Base-by-base conservation (phyloP, 257 asterid species). In the Scutellaria minor region DNA sequence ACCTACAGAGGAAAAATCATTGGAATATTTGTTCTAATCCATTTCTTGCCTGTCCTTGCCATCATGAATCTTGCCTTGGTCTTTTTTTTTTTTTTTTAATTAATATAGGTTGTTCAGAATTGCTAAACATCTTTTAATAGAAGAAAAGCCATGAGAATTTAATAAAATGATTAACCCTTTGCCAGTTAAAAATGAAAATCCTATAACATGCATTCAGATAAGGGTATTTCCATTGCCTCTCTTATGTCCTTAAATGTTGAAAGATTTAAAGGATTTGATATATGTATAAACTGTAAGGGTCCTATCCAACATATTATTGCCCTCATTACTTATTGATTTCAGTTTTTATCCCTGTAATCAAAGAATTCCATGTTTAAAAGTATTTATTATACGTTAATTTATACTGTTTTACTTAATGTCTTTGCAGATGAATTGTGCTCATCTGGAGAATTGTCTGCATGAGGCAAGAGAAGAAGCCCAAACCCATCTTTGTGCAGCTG, bases 381-480 rank as follows among this genome's bases (percentile, higher is more conserved):
- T 63, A 41, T 48, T 61, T 51, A 44, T 12, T 0, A 5, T 42
- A 12, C 7, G 1, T 18, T 45, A 5, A 9, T 13, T 0, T 40
- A 31, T 73, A 66, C 53, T 48, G 66, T 46, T 57, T 5, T 67
- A 47, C 64, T 65, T 74, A 46, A 70, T 66, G 48, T 45, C 56
- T 60, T 60, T 74, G 82, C 91, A 93, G 98, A 85, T 91, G 98
- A 93, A 93, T 71, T 93, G 98, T 77, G 97, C 96, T 27, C 97
- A 93, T 80, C 75, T 93, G 58, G 97, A 93, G 89, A 93, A 91
- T 66, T 93, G 96, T 74, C 85, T 93, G 64, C 98, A 93, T 42
- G 97, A 93, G 79, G 97, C 98, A 42, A 91, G 97, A 79, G 87
- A 93, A 77, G 97, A 93, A 85, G 96, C 98, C 45, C 97, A 93